phyloP scores from a whole-genome alignment of 306 rosid genomes.

The Malus sylvestris region DNA sequence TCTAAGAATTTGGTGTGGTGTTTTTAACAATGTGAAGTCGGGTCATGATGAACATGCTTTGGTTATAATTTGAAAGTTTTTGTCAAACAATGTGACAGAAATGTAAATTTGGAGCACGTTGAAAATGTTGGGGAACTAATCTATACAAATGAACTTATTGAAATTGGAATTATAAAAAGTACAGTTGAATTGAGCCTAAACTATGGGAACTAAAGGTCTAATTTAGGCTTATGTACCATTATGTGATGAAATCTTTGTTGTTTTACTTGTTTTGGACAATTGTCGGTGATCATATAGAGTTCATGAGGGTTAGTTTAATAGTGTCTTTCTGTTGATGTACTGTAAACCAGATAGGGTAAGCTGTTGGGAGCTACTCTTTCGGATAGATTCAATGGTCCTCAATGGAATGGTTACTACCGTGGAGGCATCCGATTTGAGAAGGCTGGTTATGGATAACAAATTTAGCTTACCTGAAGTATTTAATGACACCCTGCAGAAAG shows the following conservation, averaged over 20 bases:
- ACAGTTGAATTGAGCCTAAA: background rate
- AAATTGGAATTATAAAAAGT: background rate
- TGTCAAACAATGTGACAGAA: background rate
- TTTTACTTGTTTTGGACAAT: background rate
- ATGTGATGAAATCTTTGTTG: background rate
- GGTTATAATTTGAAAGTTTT: background rate
- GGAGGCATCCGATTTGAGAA: slow-evolving; percentile 67
- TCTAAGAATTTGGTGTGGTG: background rate
- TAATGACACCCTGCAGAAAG: slow-evolving; percentile 22
- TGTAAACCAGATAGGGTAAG: slow-evolving; percentile 48
- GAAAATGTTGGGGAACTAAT: no score
- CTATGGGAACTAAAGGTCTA: background rate
- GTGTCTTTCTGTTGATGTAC: slow-evolving; percentile 21
- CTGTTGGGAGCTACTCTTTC: slow-evolving; percentile 67
- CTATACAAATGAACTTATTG: background rate
- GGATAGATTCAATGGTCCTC: slow-evolving; percentile 79
- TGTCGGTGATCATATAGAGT: background rate
- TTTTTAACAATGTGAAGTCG: background rate
- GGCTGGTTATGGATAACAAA: slow-evolving; percentile 50
- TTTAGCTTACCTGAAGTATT: slow-evolving; percentile 43
- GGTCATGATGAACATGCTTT: background rate
- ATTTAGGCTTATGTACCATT: background rate
- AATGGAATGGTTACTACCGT: slow-evolving; percentile 37
- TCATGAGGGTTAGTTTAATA: slow-evolving; percentile 7
- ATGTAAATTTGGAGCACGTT: background rate